Conservation (phyloP, 2,329 filamentous ascomycete genomes). For the Arthrobotrys pseudoclavata region DNA sequence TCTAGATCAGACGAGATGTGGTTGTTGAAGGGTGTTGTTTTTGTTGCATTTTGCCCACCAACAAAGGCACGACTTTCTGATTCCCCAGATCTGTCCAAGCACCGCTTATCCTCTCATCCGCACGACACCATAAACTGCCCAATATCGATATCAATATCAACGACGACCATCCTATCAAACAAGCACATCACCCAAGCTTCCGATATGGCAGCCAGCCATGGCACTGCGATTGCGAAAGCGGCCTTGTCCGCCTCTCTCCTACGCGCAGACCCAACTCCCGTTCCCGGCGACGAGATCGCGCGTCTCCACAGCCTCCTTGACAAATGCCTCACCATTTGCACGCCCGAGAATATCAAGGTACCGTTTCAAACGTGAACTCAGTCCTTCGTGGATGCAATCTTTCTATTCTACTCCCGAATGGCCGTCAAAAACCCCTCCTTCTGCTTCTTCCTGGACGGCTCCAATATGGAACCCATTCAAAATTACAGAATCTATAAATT, state of each 20-base stretch:
- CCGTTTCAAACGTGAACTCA: constrained; percentile 68
- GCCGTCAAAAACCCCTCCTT: constrained; percentile 60
- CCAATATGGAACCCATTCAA: constrained; percentile 32
- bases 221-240: constrained; percentile 79
- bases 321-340: constrained; percentile 78
- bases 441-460: constrained; percentile 50
- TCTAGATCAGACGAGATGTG: not conserved
- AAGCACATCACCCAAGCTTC: not conserved
- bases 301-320: constrained; percentile 77
- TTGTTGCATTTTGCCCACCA: constrained; percentile 20
- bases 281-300: constrained; percentile 78
- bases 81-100: constrained; percentile 3
- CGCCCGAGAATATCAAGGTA: constrained; percentile 88
- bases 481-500: constrained; percentile 12
- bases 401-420: constrained; percentile 63
- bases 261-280: constrained; percentile 78
- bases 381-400: constrained; percentile 61
- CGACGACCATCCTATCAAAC: constrained; percentile 4
- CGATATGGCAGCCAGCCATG: constrained; percentile 53
- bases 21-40: not conserved
- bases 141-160: not conserved
- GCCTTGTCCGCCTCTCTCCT: constrained; percentile 81
- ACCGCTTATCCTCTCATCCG: constrained; percentile 13
- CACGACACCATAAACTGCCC: not conserved
- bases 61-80: constrained; percentile 5